Conservation (phyloP, 1,284 basidiomycete species). For the Boletellus deceptivus region DNA sequence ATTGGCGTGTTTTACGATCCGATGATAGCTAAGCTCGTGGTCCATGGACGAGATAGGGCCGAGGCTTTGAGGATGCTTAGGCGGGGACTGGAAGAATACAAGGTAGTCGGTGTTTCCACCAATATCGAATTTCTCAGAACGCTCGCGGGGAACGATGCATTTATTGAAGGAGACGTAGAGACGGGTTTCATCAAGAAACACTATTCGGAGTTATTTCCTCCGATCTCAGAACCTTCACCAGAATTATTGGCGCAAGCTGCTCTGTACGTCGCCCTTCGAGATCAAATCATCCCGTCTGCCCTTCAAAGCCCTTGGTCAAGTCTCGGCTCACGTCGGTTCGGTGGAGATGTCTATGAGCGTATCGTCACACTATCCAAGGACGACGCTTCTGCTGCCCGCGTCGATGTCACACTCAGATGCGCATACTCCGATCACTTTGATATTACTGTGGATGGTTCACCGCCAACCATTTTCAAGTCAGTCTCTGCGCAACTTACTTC, state of each 20-base stretch:
- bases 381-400: constrained; percentile 39
- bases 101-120: constrained; percentile 87
- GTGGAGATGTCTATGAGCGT: constrained; percentile 67
- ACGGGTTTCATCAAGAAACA: constrained; percentile 95
- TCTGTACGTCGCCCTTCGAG: constrained; percentile 70
- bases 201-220: constrained; percentile 72
- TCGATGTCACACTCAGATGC: constrained; percentile 49
- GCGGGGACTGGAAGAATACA: constrained; percentile 82
- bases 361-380: constrained; percentile 55
- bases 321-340: constrained; percentile 71
- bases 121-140: constrained; percentile 87
- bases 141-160: constrained; percentile 75
- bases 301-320: constrained; percentile 58
- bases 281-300: constrained; percentile 39
- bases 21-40: constrained; percentile 93
- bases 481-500: constrained; percentile 56
- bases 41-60: constrained; percentile 82
- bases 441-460: constrained; percentile 45
- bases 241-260: constrained; percentile 77
- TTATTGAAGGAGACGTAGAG: constrained; percentile 82
- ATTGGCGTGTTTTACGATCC: constrained; percentile 94
- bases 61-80: constrained; percentile 82
- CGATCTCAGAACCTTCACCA: constrained; percentile 52
- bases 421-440: constrained; percentile 48
- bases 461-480: constrained; percentile 43